Base-by-base conservation (phyloP, 176 grass and related monocot genomes). In the Miscanthus lutarioriparius region DNA sequence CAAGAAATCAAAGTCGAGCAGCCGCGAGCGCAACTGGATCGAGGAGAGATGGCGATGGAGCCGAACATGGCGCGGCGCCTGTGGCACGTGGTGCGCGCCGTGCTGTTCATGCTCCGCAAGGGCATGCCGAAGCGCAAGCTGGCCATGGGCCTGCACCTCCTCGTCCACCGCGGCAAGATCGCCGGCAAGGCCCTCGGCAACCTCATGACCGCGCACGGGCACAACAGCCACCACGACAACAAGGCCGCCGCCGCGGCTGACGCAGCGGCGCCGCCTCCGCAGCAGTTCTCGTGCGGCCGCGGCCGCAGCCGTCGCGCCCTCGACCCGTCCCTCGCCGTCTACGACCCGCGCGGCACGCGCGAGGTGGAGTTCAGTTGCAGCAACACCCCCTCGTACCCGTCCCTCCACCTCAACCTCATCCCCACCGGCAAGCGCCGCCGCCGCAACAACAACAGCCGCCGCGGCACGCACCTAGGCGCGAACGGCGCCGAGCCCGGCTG, bases 301-400 rank as follows among this genome's bases (percentile, higher is more conserved):
- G n/a, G 6, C 32, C 4, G 51, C 5, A 1, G 48, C 47, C 7
- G 53, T 69, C 28, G 87, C 62, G 71, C 82, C 26, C 47, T 83
- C 74, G 90, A 94, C 70, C 85, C 85, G 1, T 53, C 76, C 33
- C 82, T 71, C 79, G 67, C 89, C 68, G 79, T 87, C 4, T 84
- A 83, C 86, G 32, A 47, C 86, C 74, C 71, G 23, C 64, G 75
- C 16, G 74, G 75, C 76, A 28, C 26, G 59, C 82, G 12, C 10
- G 96, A 98, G 79, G 96, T 98, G 62, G 89, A 99, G 91, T 99
- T 99, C 86, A 96, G 91, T 88, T 95, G 96, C 85, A 94, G 93
- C 80, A 92, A 95, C 88, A 99, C 96, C 37, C 91, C 96, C 4
- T 85, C 93, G 5, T 85, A 88, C 89, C 74, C 89, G 20, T 85